phyloP scores from a whole-genome alignment of 352 stramenopile genomes.

The Thraustochytrium sp. region DNA sequence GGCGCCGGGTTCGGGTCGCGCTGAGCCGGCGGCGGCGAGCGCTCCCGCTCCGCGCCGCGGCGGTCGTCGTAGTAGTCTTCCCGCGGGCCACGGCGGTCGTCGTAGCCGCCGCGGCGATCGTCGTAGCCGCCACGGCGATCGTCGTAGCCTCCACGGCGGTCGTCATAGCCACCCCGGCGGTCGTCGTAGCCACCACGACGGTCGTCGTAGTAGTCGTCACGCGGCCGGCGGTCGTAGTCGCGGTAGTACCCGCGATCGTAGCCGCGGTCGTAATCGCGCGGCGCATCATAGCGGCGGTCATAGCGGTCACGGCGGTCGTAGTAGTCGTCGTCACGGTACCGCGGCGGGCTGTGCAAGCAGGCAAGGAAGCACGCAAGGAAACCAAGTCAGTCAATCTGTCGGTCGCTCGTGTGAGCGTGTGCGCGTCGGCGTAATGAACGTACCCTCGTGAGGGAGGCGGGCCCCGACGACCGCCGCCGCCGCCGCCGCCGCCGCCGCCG shows the following conservation, averaged over 20 bases:
- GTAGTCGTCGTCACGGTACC: not conserved
- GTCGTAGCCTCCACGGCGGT: slow-evolving; percentile 11
- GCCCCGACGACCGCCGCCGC: not conserved
- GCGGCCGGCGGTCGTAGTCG: not conserved
- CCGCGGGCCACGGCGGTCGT: not conserved
- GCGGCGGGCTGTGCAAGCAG: not conserved
- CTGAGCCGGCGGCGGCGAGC: no score
- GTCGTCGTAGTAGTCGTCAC: not conserved
- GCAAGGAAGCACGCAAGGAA: no score
- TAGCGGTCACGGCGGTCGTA: not conserved
- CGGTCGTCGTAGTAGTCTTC: not conserved
- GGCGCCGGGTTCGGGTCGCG: no score
- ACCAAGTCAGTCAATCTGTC: not conserved
- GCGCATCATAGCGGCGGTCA: no score
- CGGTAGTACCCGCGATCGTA: not conserved
- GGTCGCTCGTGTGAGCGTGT: not conserved
- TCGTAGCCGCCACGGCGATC: not conserved
- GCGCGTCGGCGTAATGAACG: not conserved
- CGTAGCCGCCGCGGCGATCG: not conserved
- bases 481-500: not conserved
- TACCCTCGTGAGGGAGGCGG: not conserved
- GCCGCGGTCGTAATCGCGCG: not conserved
- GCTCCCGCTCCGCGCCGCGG: not conserved
- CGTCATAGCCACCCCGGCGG: not conserved
- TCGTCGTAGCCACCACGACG: not conserved